Evolutionary conservation across 495 filamentous ascomycete genomes (phyloP), one percentile per base, ranked within the genome.

Genomic region (Hyphodiscus hymeniophilus): DNA sequence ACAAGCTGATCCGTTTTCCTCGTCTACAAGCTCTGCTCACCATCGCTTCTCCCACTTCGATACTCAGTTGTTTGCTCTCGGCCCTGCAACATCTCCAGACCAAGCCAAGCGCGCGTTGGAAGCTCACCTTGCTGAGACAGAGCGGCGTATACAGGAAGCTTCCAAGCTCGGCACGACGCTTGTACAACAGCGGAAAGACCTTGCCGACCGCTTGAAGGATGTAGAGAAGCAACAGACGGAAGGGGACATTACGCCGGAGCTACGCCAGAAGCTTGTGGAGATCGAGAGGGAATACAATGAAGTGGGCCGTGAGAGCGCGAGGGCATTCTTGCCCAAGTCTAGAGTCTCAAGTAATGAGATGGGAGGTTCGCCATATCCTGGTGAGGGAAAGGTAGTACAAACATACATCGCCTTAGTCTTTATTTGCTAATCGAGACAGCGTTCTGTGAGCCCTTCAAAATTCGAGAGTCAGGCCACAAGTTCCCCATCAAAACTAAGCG

Each of bases 211-310:
- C 54, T 66, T 98, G 51, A 82, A 80, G 55, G 92, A 95, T 53
- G 79, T 97, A 0, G 86, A 94, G 56, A 79, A 79, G 55, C 73
- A 87, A 53, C 76, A 92, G 59, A 76, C 79, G 54, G 84, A 89
- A 36, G 72, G 77, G n/a, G 85, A 94, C 52, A 82, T 97, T 47
- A 82, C 81, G 7, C 83, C 86, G 1, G 90, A 95, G 43, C 63
- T 97, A 57, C 81, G 84, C 12, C 81, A 84, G 63, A 89, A 84
- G 62, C 70, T 98, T 23, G 74, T 79, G 8, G 91, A 94, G 46
- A 73, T 97, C 57, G 92, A 98, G 60, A 84, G 78, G 62, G 94
- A 96, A 52, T 97, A 94, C 63, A 92, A 92, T 63, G 92, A 97
- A 52, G 87, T 96, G 38, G 89, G 89, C 24, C 77, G 83, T 43